phyloP scores from a whole-genome alignment of 805 yeast species.

The Candida loeiensis region DNA sequence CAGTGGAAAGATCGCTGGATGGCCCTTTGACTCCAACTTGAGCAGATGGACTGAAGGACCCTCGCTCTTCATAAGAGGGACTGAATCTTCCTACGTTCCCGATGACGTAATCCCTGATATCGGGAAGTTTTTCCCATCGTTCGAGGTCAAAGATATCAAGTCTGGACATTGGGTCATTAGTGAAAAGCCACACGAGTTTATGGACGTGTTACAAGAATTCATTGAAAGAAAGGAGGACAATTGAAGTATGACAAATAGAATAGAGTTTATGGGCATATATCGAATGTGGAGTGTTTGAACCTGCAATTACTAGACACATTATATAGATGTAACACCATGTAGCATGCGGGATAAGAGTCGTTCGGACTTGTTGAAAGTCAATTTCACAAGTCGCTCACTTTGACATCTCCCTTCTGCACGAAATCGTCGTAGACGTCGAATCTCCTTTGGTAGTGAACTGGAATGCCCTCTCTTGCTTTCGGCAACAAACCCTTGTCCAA shows the following conservation, averaged over 20 bases:
- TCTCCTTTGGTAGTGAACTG: slow-evolving; percentile 42
- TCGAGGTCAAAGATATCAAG: slow-evolving; percentile 68
- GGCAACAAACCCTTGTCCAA: slow-evolving; percentile 38
- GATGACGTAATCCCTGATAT: slow-evolving; percentile 76
- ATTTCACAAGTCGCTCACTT: slow-evolving; percentile 23
- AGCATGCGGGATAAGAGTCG: neutral
- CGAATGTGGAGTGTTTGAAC: no score
- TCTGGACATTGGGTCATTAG: slow-evolving; percentile 93
- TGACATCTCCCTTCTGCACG: slow-evolving; percentile 26
- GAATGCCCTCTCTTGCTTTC: slow-evolving; percentile 39
- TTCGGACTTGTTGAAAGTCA: neutral
- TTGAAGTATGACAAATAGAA: neutral
- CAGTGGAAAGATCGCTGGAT: slow-evolving; percentile 64
- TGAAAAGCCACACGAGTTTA: slow-evolving; percentile 78
- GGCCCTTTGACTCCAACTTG: slow-evolving; percentile 63
- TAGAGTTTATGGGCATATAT: neutral
- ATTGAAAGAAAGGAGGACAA: slow-evolving; percentile 47
- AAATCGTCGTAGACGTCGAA: slow-evolving; percentile 44
- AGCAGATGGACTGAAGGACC: slow-evolving; percentile 63
- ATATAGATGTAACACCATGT: no score
- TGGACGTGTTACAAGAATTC: slow-evolving; percentile 59
- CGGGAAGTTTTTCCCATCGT: slow-evolving; percentile 74
- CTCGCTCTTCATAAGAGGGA: slow-evolving; percentile 74
- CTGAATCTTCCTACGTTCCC: slow-evolving; percentile 70
- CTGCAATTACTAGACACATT: no score